Conservation (phyloP, 2,329 filamentous ascomycete genomes). For the Colletotrichum navitas region DNA sequence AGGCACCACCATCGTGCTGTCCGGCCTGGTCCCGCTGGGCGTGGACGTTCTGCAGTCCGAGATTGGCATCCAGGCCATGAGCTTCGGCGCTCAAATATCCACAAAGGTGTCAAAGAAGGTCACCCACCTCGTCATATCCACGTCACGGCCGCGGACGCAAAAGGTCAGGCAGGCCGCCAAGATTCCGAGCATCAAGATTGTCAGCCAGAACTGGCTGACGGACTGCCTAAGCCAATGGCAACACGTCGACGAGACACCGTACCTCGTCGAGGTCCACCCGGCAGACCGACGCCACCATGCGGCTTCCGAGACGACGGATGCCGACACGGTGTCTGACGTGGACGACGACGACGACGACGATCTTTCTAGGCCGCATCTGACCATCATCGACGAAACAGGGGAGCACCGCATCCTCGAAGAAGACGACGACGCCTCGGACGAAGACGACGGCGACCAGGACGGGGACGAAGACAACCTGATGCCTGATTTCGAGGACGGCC, state of each 20-base stretch:
- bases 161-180: slow-evolving; percentile 91
- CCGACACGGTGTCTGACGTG: slow-evolving; percentile 29
- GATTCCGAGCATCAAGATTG: slow-evolving; percentile 87
- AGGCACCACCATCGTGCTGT: slow-evolving; percentile 85
- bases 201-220: slow-evolving; percentile 89
- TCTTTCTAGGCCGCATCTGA: slow-evolving; percentile 60
- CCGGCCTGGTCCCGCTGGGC: slow-evolving; percentile 88
- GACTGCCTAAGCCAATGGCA: slow-evolving; percentile 89
- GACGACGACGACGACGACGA: slow-evolving; percentile 44
- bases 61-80: slow-evolving; percentile 86
- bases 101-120: slow-evolving; percentile 71
- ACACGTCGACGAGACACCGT: slow-evolving; percentile 81
- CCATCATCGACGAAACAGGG: slow-evolving; percentile 58
- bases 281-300: slow-evolving; percentile 66
- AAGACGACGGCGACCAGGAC: slow-evolving; percentile 51
- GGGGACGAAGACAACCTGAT: slow-evolving; percentile 62
- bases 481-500: slow-evolving; percentile 62
- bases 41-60: slow-evolving; percentile 85
- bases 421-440: slow-evolving; percentile 51
- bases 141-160: slow-evolving; percentile 80
- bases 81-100: slow-evolving; percentile 80
- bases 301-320: slow-evolving; percentile 48
- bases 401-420: slow-evolving; percentile 56
- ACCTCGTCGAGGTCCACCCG: slow-evolving; percentile 80
- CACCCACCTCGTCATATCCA: slow-evolving; percentile 81